Base-by-base conservation (phyloP, 805 yeast genomes). In the Candida stauntonica region DNA sequence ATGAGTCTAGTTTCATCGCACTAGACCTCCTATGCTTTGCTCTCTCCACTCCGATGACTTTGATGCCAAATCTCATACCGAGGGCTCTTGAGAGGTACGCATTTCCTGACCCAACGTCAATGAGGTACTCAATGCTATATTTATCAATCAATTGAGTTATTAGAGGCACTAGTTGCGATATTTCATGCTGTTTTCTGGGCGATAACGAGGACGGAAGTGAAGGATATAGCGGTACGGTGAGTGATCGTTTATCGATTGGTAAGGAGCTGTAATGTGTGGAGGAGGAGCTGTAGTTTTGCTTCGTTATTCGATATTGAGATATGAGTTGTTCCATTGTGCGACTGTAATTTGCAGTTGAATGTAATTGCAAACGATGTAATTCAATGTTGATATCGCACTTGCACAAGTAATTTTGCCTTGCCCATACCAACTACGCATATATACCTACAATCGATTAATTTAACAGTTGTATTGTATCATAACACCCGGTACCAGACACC, bases 81-180 rank as follows among this genome's bases (percentile, higher is more conserved):
- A 36, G 23, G 1, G n/a, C 3, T n/a, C 51, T 31, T 12, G 47
- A 31, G 5, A 47, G 23, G 26, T 42, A 33, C 2, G 38, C 29
- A 12, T 28, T 34, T 3, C 51, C 51, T 2, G 43, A 30, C 1
- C 51, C 51, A 23, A 45, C 20, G 16, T 47, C 51, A 26, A 47
- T 26, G 15, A 47, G 20, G 26, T 41, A 45, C 20, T 47, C 49
- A 26, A 42, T 29, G 8, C 11, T 7, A 7, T 27, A 18, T 4
- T n/a, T 9, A 5, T 18, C 8, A 11, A 29, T 21, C 13, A 34
- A 6, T 4, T 26, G 5, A 3, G 19, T 9, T 3, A 45, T 26
- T 9, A 29, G 29, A 5, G 39, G 36, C 1, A 34, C 20, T 17
- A 47, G 20, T 17, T 40, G 40, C 1, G 36, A 26, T 9, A 47